Conservation (phyloP, 2,329 filamentous ascomycete genomes). For the Aureobasidium sp. region DNA sequence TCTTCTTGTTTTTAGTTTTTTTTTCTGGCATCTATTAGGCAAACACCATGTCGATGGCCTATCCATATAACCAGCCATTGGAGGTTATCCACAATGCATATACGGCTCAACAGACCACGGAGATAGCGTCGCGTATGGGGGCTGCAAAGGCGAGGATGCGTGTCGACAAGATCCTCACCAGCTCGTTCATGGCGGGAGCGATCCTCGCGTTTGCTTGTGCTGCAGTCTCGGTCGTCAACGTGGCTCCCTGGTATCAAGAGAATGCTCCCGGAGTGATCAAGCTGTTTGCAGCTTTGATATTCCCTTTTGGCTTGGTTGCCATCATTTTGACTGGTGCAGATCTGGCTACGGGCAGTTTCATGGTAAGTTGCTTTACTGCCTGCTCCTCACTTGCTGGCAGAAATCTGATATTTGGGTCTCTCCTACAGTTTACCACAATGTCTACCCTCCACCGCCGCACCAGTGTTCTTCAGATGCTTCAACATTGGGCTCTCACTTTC, state of each 20-base stretch:
- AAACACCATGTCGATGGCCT: neutral
- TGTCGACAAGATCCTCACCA: conserved; percentile 47
- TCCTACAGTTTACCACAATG: conserved; percentile 36
- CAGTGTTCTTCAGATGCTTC: conserved; percentile 22
- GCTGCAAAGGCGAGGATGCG: conserved; percentile 47
- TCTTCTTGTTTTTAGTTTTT: neutral
- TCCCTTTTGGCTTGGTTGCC: conserved; percentile 29
- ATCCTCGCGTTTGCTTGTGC: conserved; percentile 45
- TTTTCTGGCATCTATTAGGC: neutral
- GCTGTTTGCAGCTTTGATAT: conserved; percentile 28
- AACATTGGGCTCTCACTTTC: conserved; percentile 27
- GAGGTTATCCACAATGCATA: conserved; percentile 15
- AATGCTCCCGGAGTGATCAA: conserved; percentile 29
- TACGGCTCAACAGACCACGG: conserved; percentile 36
- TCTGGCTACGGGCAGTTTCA: conserved; percentile 28
- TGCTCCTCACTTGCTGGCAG: neutral
- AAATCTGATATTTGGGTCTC: neutral
- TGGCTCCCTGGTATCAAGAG: conserved; percentile 28
- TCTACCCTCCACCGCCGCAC: conserved; percentile 37
- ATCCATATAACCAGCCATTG: neutral
- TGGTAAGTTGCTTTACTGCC: conserved; percentile 19
- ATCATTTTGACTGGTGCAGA: conserved; percentile 31
- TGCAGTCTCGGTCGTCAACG: conserved; percentile 22
- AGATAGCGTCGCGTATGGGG: conserved; percentile 46
- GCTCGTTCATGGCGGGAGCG: conserved; percentile 45